Conservation (phyloP, 192 early-diverging fungal species). For the Umbelopsis ramanniana region DNA sequence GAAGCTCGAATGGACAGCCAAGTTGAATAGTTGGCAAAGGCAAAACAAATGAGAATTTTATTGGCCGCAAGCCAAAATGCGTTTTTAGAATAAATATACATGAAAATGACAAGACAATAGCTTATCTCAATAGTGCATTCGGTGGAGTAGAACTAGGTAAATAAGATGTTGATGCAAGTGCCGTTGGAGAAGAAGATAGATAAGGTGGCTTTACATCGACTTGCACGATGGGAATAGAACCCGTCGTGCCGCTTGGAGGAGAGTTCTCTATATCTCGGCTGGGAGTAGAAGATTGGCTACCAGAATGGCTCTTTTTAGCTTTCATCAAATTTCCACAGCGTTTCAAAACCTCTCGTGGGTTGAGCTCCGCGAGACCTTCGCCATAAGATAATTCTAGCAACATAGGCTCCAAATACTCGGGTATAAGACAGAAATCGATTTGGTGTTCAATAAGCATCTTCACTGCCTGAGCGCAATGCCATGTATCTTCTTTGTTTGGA, state of each 20-base stretch:
- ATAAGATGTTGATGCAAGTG: conserved; percentile 4
- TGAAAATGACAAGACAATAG: conserved; percentile 1
- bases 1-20: too few relatives aligned
- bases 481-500: conserved; percentile 74
- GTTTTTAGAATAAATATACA: background rate
- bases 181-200: conserved; percentile 13
- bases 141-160: conserved; percentile 12
- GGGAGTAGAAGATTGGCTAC: conserved; percentile 1
- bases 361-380: conserved; percentile 51
- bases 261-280: conserved; percentile 13
- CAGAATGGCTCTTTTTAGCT: conserved; percentile 48
- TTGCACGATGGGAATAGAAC: conserved; percentile 8
- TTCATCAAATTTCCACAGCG: conserved; percentile 57
- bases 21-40: background rate
- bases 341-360: conserved; percentile 58
- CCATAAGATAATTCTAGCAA: conserved; percentile 52
- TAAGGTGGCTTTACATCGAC: conserved; percentile 9
- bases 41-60: background rate
- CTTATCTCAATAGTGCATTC: conserved; percentile 20
- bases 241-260: conserved; percentile 16
- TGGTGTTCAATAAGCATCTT: conserved; percentile 68
- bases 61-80: background rate
- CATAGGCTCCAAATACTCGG: conserved; percentile 57
- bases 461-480: conserved; percentile 68
- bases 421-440: conserved; percentile 66